phyloP scores from a whole-genome alignment of 2,329 filamentous ascomycete species.

The Tolypocladium paradoxum region DNA sequence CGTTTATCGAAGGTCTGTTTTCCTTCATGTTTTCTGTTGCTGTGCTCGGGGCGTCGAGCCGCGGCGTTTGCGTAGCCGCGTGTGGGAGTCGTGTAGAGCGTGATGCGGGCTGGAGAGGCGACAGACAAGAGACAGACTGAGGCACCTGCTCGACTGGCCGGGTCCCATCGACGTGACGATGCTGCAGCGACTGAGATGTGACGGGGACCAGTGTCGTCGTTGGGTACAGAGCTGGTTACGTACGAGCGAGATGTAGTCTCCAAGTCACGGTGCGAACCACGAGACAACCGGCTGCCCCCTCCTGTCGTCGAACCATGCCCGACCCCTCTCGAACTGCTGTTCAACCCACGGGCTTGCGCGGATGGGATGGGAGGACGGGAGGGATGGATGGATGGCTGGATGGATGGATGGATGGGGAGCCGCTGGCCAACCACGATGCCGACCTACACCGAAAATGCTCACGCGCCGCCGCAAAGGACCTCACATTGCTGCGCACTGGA shows the following conservation, averaged over 20 bases:
- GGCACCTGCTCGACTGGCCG: background rate
- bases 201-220: background rate
- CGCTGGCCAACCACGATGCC: slow-evolving; percentile 7
- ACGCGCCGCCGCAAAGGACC: background rate
- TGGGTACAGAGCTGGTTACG: background rate
- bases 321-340: background rate
- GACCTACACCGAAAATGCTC: slow-evolving; percentile 7
- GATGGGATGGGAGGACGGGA: background rate
- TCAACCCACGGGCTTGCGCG: background rate
- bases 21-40: background rate
- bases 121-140: background rate
- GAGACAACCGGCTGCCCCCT: background rate
- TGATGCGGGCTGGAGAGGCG: background rate
- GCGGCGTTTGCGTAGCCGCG: background rate
- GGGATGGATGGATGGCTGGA: background rate
- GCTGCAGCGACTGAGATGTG: background rate
- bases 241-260: background rate
- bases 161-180: background rate
- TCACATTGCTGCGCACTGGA: background rate
- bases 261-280: background rate
- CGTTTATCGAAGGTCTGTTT: background rate
- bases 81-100: background rate
- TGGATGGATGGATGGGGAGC: background rate
- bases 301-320: background rate
- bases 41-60: background rate